Evolutionary conservation across 441 rosid genomes (phyloP).

Genomic region (Omphalea diandra): DNA sequence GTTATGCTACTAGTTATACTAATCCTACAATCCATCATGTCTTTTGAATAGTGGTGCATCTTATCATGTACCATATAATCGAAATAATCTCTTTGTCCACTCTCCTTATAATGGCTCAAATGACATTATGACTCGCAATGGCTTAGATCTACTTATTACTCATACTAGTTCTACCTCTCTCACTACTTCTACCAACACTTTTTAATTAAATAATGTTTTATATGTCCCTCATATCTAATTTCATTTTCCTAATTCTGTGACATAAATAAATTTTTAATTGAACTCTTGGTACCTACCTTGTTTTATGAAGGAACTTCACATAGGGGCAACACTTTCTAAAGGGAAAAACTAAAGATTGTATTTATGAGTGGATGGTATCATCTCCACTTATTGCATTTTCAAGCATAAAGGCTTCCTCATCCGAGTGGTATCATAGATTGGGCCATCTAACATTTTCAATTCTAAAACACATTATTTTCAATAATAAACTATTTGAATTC

Average conservation of each 20-base stretch:
- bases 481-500: too few species aligned
- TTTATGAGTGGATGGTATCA: not conserved
- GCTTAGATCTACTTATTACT: not conserved
- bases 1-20: too few species aligned
- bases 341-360: not conserved
- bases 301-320: not conserved
- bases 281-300: not conserved
- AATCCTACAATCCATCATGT: not conserved
- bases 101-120: not conserved
- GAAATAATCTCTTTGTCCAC: not conserved
- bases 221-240: not conserved
- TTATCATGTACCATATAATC: not conserved
- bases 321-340: not conserved
- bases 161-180: not conserved
- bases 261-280: not conserved
- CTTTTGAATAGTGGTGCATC: not conserved
- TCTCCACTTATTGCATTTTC: not conserved
- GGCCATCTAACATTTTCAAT: not conserved
- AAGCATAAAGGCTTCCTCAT: not conserved
- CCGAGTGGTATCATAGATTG: not conserved
- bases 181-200: not conserved
- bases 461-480: not conserved
- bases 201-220: not conserved
- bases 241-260: not conserved
- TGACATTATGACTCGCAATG: not conserved